Evolutionary conservation across 345 rosid species (phyloP).

Genomic region (Raphanus raphanistrum): DNA sequence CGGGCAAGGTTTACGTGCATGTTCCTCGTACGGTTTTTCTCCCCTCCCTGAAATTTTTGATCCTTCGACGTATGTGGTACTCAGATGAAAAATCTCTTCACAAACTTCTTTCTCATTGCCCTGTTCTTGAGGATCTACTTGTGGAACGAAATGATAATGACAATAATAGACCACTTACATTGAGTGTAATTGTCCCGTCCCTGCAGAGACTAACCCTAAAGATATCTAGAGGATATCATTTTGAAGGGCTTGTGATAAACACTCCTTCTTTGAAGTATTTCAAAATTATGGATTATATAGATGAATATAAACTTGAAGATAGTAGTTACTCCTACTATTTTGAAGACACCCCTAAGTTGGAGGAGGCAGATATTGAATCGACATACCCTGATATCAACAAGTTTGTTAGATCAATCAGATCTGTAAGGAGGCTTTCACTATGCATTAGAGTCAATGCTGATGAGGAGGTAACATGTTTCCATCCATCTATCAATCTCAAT

Average conservation of each 20-base stretch:
- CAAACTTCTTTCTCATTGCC: neutral
- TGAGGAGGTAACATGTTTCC: neutral
- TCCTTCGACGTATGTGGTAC: neutral
- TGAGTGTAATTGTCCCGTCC: neutral
- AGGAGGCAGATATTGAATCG: neutral
- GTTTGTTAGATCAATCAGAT: neutral
- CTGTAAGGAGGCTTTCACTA: constrained; percentile 1
- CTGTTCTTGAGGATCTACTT: constrained; percentile 14
- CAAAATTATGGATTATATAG: neutral
- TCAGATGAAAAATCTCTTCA: neutral
- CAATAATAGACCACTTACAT: neutral
- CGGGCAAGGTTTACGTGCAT: neutral
- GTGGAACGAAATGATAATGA: neutral
- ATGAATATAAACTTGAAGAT: neutral
- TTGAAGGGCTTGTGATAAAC: neutral
- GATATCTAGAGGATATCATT: neutral
- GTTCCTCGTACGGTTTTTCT: constrained; percentile 1
- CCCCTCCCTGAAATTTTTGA: neutral
- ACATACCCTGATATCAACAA: neutral
- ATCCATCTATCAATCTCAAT: neutral
- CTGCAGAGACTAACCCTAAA: constrained; percentile 4
- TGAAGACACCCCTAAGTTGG: neutral
- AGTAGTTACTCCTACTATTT: neutral
- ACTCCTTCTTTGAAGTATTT: constrained; percentile 3
- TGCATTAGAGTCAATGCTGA: constrained; percentile 3